Conservation (phyloP, 2,329 filamentous ascomycete species). For the Biscogniauxia mediterranea region DNA sequence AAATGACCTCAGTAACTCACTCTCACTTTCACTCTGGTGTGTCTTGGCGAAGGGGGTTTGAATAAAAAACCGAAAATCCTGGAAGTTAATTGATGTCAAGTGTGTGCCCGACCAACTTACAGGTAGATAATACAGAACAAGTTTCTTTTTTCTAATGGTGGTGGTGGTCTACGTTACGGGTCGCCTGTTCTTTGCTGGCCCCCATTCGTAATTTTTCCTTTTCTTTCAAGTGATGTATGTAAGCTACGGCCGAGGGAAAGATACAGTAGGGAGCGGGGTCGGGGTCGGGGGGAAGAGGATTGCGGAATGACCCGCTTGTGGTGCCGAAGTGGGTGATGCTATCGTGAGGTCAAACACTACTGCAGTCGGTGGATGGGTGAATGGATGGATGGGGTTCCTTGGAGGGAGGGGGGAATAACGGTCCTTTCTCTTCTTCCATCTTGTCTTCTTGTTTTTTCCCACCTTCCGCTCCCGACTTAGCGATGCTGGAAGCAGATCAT, state of each 20-base stretch:
- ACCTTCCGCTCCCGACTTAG: constrained; percentile 29
- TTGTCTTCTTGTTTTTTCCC: constrained; percentile 8
- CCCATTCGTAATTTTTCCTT: too few species aligned
- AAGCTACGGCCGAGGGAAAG: background rate
- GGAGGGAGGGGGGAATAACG: too few species aligned
- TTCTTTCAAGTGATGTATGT: background rate
- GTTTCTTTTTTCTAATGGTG: too few species aligned
- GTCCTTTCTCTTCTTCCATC: constrained; percentile 1
- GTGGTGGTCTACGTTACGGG: too few species aligned
- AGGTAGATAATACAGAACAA: too few species aligned
- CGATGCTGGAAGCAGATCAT: constrained; percentile 23
- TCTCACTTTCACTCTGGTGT: too few species aligned
- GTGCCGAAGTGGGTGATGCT: background rate
- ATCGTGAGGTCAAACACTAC: background rate
- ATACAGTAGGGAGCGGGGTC: background rate
- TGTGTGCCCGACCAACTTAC: too few species aligned
- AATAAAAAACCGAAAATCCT: too few species aligned
- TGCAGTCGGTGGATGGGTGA: background rate
- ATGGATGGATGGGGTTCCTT: background rate
- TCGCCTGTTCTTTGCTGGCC: background rate
- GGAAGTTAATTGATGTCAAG: too few species aligned
- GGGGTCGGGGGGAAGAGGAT: background rate
- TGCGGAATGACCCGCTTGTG: background rate
- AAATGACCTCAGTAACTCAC: too few species aligned
- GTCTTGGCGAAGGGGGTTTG: too few species aligned